A percentile compares a stretch with the other conserved stretches of the same genome.
Conservation (phyloP, 805 yeast species). For the Wickerhamomyces chambardii region DNA sequence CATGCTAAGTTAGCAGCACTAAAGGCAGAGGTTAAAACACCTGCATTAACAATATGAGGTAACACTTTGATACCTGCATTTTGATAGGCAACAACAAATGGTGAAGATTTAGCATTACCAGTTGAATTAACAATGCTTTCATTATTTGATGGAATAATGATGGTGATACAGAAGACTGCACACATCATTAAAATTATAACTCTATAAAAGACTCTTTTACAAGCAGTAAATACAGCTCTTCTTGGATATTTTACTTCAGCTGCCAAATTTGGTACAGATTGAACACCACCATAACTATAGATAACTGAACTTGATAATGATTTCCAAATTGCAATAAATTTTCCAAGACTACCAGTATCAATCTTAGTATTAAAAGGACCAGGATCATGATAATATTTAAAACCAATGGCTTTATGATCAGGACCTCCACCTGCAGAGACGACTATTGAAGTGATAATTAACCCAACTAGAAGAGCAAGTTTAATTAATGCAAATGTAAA, state of each 20-base stretch:
- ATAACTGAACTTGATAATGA: slow-evolving; percentile 27
- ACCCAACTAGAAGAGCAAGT: slow-evolving; percentile 31
- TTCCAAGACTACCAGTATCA: slow-evolving; percentile 13
- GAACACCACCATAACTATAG: slow-evolving; percentile 26
- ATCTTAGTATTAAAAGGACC: slow-evolving; percentile 23
- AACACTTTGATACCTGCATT: slow-evolving; percentile 33
- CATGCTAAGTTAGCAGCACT: slow-evolving; percentile 26
- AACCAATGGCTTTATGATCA: slow-evolving; percentile 28
- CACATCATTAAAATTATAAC: slow-evolving; percentile 20
- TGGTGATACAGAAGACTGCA: slow-evolving; percentile 23
- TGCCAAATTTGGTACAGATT: slow-evolving; percentile 39
- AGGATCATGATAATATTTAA: slow-evolving; percentile 37
- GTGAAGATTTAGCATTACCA: slow-evolving; percentile 26
- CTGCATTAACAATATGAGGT: slow-evolving; percentile 28
- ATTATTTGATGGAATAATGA: slow-evolving; percentile 25
- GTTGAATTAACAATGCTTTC: slow-evolving; percentile 17
- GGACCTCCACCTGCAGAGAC: slow-evolving; percentile 38
- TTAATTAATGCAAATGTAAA: slow-evolving; percentile 36
- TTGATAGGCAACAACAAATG: slow-evolving; percentile 34
- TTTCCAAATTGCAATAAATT: slow-evolving; percentile 22
- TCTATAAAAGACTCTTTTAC: slow-evolving; percentile 22
- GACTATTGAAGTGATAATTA: slow-evolving; percentile 40
- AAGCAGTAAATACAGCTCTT: slow-evolving; percentile 21
- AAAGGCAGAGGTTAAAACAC: slow-evolving; percentile 29
- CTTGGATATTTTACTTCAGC: slow-evolving; percentile 28